Percentiles rank a stretch among this genome's conserved stretches.
Conservation (phyloP, 257 asterid genomes). For the Solanum neorickii region DNA sequence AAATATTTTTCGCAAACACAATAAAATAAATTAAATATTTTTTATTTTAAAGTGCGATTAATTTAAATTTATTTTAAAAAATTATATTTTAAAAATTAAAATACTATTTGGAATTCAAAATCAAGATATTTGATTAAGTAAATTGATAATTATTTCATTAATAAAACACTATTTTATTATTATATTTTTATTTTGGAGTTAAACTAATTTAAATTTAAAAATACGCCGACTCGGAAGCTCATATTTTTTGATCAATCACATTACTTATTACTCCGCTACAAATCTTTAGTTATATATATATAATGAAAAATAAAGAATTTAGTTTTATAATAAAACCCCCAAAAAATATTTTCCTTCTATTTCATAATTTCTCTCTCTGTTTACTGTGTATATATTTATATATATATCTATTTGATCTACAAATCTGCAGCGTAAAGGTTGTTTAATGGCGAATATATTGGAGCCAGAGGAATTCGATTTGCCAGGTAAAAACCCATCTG, state of each 20-base stretch:
- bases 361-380: not conserved
- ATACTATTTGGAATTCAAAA: no score
- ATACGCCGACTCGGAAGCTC: no score
- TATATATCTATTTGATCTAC: not conserved
- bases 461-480: constrained; percentile 53
- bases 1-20: not conserved
- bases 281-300: not conserved
- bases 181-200: no score
- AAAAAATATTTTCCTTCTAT: not conserved
- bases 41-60: not conserved
- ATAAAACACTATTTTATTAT: no score
- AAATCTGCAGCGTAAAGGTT: not conserved
- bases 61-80: no score
- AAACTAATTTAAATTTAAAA: no score
- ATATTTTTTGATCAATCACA: no score
- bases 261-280: not conserved
- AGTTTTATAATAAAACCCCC: not conserved
- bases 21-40: not conserved
- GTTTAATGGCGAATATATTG: not conserved
- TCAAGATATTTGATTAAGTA: no score
- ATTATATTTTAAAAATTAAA: no score
- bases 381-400: not conserved
- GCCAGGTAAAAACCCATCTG: constrained; percentile 41
- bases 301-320: no score
- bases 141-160: rapidly evolving